phyloP scores from a whole-genome alignment of 345 rosid genomes.

The Conringia planisiliqua region DNA sequence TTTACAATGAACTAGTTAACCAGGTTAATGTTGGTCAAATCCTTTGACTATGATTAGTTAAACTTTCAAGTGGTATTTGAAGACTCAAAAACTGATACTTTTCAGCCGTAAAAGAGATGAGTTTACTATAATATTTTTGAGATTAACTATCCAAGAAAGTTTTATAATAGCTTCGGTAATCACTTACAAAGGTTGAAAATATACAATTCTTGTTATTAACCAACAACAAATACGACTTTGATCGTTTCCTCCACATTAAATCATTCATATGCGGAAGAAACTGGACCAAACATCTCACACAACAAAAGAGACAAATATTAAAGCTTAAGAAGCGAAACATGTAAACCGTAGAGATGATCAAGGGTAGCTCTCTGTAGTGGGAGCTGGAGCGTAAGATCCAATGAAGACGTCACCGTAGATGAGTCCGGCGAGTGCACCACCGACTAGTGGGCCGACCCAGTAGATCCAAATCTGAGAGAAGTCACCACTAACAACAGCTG shows the following conservation, averaged over 20 bases:
- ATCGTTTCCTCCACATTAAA: background rate
- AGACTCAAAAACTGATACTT: background rate
- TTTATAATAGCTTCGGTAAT: background rate
- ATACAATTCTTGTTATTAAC: background rate
- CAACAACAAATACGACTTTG: background rate
- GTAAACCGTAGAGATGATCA: background rate
- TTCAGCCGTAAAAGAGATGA: background rate
- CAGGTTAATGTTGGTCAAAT: background rate
- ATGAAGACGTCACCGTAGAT: conserved; percentile 71
- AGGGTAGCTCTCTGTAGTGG: conserved; percentile 23
- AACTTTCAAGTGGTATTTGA: background rate
- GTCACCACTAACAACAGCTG: conserved; percentile 76
- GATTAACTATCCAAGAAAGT: background rate
- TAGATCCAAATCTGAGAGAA: conserved; percentile 68
- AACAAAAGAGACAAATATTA: background rate
- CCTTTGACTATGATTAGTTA: background rate
- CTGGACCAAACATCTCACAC: conserved; percentile 20
- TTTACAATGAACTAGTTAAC: background rate
- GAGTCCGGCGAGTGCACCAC: conserved; percentile 82
- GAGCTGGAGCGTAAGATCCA: conserved; percentile 44
- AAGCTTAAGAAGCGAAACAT: background rate
- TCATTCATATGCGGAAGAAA: background rate
- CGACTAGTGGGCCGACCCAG: conserved; percentile 78
- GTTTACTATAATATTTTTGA: background rate
- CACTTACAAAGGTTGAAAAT: background rate